Base-by-base conservation (phyloP, 2,329 filamentous ascomycete species). In the Fusarium nodosum region DNA sequence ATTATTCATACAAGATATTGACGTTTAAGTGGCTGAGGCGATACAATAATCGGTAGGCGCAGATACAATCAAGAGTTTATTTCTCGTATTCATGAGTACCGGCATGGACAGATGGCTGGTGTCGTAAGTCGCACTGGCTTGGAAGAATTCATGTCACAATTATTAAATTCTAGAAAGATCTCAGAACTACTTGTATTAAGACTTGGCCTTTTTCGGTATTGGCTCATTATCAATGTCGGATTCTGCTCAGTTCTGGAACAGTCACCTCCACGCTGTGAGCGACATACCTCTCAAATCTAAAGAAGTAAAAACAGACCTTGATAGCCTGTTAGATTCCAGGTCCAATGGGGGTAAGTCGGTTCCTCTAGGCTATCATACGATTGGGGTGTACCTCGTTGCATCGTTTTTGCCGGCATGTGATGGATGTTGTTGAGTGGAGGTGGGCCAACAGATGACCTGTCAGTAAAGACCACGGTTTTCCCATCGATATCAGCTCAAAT, bases 351-450 rank as follows among this genome's bases (percentile, higher is more conserved):
- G 9, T 22, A n/a, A 33, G 16, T 20, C 31, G 34, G 48, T 50
- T 41, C 54, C 54, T 56, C 26, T 41, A 56, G 26, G 54, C 41
- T 33, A 56, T 50, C 34, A 34, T 56, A 28, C 44, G 54, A 56
- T 7, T 51, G 34, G 54, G 45, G 44, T 51, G 45, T 56, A 44
- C 44, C 45, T 41, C 45, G 33, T 33, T 51, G 18, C 11, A 26
- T 33, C 30, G 9, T 31, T 56, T 33, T 51, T 50, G 7, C 10
- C 2, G 41, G 10, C 16, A n/a, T 7, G 13, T 44, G 33, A 18
- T 34, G 2, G 33, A n/a, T 26, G n/a, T 13, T 8, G 3, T 7
- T n/a, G 6, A 4, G 15, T 30, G 1, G 11, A 1, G 22, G 31
- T 50, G 46, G 31, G 8, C 7, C 28, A 18, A 31, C 4, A 11